A percentile compares a stretch with the other conserved stretches of the same genome.
Evolutionary conservation across 208 protist genomes (phyloP).

Genomic region (Trypanosomatidae sp.): DNA sequence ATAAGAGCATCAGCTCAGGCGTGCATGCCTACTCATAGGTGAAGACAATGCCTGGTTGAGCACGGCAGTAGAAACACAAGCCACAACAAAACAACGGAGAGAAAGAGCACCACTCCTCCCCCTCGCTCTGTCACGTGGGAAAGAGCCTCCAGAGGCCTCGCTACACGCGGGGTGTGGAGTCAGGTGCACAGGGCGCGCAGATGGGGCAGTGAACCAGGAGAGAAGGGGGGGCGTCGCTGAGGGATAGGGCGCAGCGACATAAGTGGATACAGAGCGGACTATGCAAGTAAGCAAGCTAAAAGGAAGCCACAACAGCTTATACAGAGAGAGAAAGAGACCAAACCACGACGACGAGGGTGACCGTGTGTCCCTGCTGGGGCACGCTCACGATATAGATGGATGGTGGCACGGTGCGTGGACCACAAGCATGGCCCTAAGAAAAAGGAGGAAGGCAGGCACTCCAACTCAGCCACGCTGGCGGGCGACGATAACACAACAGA

Average conservation of each 20-base stretch:
- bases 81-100: constrained; percentile 3
- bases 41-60: neutral
- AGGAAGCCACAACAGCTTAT: neutral
- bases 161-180: neutral
- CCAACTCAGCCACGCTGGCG: neutral
- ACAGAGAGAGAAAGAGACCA: neutral
- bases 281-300: neutral
- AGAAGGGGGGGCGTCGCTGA: neutral
- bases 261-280: too few species aligned
- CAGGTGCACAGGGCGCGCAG: neutral
- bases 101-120: constrained; percentile 3
- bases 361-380: too few species aligned
- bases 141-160: neutral
- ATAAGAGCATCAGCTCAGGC: neutral
- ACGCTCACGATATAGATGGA: too few species aligned
- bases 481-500: neutral
- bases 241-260: neutral
- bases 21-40: neutral
- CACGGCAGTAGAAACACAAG: neutral
- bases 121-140: neutral
- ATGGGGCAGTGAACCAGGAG: neutral
- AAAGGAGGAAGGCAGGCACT: neutral
- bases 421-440: too few species aligned
- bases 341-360: too few species aligned
- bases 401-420: too few species aligned